Evolutionary conservation across 805 yeast genomes (phyloP).

Genomic region (Candida hungchunana): DNA sequence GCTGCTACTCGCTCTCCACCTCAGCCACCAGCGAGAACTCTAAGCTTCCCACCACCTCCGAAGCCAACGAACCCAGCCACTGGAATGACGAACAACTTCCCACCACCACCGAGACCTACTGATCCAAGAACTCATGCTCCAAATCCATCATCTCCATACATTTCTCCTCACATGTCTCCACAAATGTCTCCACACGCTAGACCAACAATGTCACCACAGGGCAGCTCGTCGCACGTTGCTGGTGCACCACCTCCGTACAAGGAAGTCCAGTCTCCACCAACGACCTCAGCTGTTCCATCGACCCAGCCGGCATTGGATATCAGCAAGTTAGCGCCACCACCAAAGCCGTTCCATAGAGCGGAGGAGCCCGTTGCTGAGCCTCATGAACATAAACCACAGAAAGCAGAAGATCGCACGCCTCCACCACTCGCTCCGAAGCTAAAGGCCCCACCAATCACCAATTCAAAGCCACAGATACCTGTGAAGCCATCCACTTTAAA

Average conservation of each 20-base stretch:
- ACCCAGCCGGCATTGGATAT: constrained; percentile 6
- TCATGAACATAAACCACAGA: too few relatives aligned
- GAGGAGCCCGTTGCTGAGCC: constrained; percentile 2
- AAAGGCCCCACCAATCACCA: background rate
- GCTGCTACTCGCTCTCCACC: background rate
- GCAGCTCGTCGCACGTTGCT: background rate
- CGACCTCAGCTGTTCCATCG: constrained; percentile 2
- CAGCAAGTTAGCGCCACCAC: constrained; percentile 20
- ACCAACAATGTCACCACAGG: too few relatives aligned
- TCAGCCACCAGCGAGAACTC: constrained; percentile 4
- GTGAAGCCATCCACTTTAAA: too few relatives aligned
- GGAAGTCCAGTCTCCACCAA: background rate
- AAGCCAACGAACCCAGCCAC: constrained; percentile 17
- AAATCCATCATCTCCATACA: constrained; percentile 12
- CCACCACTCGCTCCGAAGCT: constrained; percentile 5
- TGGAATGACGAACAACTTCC: constrained; percentile 1
- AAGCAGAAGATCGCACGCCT: too few relatives aligned
- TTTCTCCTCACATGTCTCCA: constrained; percentile 5
- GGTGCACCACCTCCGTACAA: background rate
- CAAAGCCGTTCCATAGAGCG: constrained; percentile 20
- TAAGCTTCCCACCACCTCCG: constrained; percentile 28
- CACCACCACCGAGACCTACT: constrained; percentile 6
- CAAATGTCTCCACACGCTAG: too few relatives aligned
- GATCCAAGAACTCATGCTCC: background rate
- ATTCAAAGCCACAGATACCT: too few relatives aligned